Evolutionary conservation across 768 basidiomycete species (phyloP).

Genomic region (Candolleomyces efflorescens): DNA sequence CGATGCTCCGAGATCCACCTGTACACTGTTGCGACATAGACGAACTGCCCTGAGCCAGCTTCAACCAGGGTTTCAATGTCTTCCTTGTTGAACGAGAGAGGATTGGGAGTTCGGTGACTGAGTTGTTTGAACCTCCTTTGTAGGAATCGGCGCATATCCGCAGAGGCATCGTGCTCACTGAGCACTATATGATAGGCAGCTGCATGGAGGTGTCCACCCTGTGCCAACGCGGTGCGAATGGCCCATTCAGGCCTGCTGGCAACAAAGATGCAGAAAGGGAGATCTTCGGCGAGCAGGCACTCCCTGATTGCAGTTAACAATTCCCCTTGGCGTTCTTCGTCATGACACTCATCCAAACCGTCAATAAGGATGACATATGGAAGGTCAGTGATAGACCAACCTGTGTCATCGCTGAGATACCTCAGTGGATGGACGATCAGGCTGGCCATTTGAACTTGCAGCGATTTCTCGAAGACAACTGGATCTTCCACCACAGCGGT

Average conservation of each 20-base stretch:
- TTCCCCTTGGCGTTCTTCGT: background rate
- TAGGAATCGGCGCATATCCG: constrained; percentile 1
- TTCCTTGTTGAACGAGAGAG: background rate
- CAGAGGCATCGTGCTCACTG: background rate
- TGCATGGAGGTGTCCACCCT: background rate
- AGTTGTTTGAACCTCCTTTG: background rate
- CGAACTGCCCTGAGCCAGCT: constrained; percentile 1
- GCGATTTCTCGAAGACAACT: background rate
- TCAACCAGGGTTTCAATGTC: background rate
- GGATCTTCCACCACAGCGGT: background rate
- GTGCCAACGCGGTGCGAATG: background rate
- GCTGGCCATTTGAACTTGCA: constrained; percentile 3
- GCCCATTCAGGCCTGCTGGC: background rate
- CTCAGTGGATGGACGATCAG: background rate
- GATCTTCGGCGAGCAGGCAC: background rate
- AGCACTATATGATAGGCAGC: background rate
- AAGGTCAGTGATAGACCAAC: background rate
- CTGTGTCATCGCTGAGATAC: background rate
- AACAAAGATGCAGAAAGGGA: background rate
- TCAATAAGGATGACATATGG: constrained; percentile 2
- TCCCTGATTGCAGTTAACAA: background rate
- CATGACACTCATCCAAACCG: constrained; percentile 4
- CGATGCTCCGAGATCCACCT: background rate
- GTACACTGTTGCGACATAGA: background rate
- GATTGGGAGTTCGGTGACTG: background rate